Conservation (phyloP, 2,329 filamentous ascomycete species). For the Pezicula radicicola region DNA sequence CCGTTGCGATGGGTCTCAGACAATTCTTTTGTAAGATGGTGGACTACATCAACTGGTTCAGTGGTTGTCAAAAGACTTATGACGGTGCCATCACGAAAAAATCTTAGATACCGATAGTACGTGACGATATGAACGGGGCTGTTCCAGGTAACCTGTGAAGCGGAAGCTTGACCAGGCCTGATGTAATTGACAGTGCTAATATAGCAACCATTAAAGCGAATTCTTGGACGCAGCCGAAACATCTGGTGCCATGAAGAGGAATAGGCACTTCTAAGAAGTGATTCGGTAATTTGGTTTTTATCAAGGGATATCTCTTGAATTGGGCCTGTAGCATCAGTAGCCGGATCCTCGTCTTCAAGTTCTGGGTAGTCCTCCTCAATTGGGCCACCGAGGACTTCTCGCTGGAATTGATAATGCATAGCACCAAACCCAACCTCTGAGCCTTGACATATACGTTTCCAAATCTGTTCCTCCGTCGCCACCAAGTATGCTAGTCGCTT, state of each 20-base stretch:
- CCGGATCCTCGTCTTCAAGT: constrained; percentile 4
- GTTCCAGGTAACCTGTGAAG: constrained; percentile 70
- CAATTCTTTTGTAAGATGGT: constrained; percentile 72
- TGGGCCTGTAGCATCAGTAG: neutral
- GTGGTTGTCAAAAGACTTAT: constrained; percentile 78
- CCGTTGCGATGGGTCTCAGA: constrained; percentile 36
- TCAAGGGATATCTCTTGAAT: constrained; percentile 3
- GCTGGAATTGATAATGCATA: constrained; percentile 80
- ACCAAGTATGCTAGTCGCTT: constrained; percentile 85
- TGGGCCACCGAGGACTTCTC: constrained; percentile 54
- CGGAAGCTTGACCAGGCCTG: constrained; percentile 71
- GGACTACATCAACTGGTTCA: constrained; percentile 85
- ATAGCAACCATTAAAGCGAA: constrained; percentile 94
- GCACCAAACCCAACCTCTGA: constrained; percentile 72
- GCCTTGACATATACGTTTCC: constrained; percentile 73
- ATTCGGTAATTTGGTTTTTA: constrained; percentile 16
- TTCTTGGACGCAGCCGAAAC: constrained; percentile 77
- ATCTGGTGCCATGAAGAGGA: constrained; percentile 59
- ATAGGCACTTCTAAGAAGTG: constrained; percentile 39
- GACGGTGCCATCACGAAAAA: constrained; percentile 84
- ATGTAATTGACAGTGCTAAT: constrained; percentile 97
- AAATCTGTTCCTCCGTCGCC: constrained; percentile 78
- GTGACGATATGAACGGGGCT: constrained; percentile 92
- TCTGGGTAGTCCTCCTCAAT: constrained; percentile 28
- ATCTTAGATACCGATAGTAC: constrained; percentile 94